Percentiles rank a stretch among this genome's conserved stretches.
Evolutionary conservation across 306 rosid species (phyloP).

Genomic region (peach (Prunus persica)): DNA sequence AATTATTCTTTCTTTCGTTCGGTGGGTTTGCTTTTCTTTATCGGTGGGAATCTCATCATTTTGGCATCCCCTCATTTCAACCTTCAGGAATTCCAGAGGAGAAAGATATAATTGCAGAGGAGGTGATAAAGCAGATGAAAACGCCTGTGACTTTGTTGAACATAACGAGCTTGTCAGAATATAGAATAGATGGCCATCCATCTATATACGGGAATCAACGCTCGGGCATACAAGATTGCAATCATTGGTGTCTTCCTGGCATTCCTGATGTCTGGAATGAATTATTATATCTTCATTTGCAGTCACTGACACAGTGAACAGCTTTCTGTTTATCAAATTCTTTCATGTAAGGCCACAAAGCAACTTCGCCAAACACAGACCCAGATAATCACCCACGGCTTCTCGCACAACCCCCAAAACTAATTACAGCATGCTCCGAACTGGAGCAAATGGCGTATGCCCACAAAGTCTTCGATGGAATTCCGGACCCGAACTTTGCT

Average conservation of each 20-base stretch:
- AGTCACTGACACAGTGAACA: conserved; percentile 4
- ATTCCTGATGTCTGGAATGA: conserved; percentile 94
- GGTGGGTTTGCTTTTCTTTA: too few relatives aligned
- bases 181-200: conserved; percentile 84
- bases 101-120: conserved; percentile 54
- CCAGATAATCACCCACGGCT: too few relatives aligned
- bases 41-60: too few relatives aligned
- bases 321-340: conserved; percentile 2
- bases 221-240: conserved; percentile 62
- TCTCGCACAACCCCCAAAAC: too few relatives aligned
- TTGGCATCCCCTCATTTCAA: too few relatives aligned
- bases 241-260: conserved; percentile 99
- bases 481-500: too few relatives aligned
- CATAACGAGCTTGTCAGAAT: conserved; percentile 58
- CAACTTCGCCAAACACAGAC: too few relatives aligned
- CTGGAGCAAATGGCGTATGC: too few relatives aligned
- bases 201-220: conserved; percentile 21
- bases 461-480: too few relatives aligned
- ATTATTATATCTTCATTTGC: conserved; percentile 62
- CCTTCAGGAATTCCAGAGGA: conserved; percentile 31
- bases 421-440: too few relatives aligned
- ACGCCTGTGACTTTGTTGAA: conserved; percentile 67
- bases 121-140: conserved; percentile 67
- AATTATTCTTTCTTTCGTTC: too few relatives aligned
- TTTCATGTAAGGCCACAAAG: too few relatives aligned